Percentiles rank a stretch among this genome's conserved stretches.
Evolutionary conservation across 2,329 filamentous ascomycete genomes (phyloP).

Genomic region (Simplicillium aogashimaense): DNA sequence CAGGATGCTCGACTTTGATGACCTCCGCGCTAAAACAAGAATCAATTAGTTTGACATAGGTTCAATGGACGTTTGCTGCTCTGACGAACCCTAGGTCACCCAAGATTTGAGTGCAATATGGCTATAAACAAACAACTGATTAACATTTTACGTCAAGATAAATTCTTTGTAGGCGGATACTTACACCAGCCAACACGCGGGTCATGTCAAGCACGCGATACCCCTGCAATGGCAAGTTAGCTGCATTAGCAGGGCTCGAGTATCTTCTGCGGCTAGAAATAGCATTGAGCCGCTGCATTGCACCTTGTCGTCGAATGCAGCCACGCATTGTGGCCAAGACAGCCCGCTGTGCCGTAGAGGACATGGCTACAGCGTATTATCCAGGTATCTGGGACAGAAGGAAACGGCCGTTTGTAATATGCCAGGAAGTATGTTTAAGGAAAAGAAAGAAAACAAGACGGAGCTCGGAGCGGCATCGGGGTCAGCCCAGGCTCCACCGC

Average conservation of each 20-base stretch:
- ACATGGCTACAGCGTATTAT: not conserved
- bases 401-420: not conserved
- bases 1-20: conserved; percentile 94
- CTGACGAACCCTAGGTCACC: conserved; percentile 79
- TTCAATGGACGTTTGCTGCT: too few species aligned
- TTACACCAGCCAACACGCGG: conserved; percentile 83
- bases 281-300: not conserved
- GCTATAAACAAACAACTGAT: conserved; percentile 41
- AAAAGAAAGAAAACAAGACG: not conserved
- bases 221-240: conserved; percentile 60
- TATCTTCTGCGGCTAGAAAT: conserved; percentile 2
- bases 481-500: not conserved
- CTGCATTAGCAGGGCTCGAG: not conserved
- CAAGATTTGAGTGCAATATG: conserved; percentile 94
- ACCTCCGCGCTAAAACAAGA: conserved; percentile 64
- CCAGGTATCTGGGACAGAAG: not conserved
- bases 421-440: not conserved
- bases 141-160: conserved; percentile 6
- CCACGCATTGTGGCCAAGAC: conserved; percentile 3
- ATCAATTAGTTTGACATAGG: not conserved
- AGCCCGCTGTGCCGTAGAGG: conserved; percentile 1
- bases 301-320: not conserved
- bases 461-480: not conserved
- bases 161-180: conserved; percentile 19
- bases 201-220: conserved; percentile 94